Evolutionary conservation across 2,329 filamentous ascomycete genomes (phyloP), one percentile per base, ranked within the genome.

Genomic region (Colletotrichum plurivorum): DNA sequence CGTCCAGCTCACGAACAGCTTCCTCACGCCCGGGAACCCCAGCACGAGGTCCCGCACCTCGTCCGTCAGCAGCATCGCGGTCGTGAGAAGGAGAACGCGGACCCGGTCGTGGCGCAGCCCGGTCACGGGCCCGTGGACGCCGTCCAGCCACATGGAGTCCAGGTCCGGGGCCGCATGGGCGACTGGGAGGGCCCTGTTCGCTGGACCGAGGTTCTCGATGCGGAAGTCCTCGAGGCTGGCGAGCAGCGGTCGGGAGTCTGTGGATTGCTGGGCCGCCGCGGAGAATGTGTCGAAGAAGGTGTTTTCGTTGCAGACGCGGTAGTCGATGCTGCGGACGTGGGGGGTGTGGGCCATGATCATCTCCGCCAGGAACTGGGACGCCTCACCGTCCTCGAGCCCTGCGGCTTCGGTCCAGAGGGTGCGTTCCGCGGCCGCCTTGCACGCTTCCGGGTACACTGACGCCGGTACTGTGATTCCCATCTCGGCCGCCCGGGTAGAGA

Each of bases 231-330:
- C 36, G 13, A 16, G 57, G 3, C 6, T 22, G 0, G 0, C 1
- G 9, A 60, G 6, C 0, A 52, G 46, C 0, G 1, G 46, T 1
- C 16, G n/a, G 0, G 0, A 10, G 2, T 5, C 5, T 27, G 16
- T 6, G 0, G 0, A 0, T 4, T 20, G 18, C 5, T 2, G 31
- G 2, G 46, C 8, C 2, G 31, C 13, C 13, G 31, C 31, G 2
- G 18, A 39, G 27, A 60, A 18, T 5, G 46, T 41, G 0, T 39
- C 5, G 31, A 60, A 60, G 45, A 31, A 12, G 5, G 57, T 51
- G 46, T 12, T 13, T 0, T 22, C 12, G 9, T 60, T 51, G 13
- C 27, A 16, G 0, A 16, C 0, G 2, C 31, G 12, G 18, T 39
- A 51, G 18, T 60, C 31, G 5, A 60, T 36, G 3, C 25, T 49